These are phyloP conservation scores for Heritiera littoralis DNA, from an alignment of 345 rosid species.

Conservation along the genomic window DNA sequence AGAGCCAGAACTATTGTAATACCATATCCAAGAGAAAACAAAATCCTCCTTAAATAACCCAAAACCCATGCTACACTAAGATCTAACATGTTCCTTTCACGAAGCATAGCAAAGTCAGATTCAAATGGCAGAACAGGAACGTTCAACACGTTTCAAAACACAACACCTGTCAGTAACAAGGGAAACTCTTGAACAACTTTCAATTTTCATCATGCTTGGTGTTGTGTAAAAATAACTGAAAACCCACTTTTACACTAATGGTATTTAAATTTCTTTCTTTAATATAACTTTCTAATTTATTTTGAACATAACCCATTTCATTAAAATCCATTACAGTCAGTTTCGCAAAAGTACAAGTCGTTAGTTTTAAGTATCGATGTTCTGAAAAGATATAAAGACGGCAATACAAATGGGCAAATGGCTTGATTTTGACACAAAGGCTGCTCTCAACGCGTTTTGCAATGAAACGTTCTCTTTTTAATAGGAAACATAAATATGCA, in stretches of 20 bases:
- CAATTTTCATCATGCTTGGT: neutral
- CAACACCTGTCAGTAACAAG: neutral
- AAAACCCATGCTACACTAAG: neutral
- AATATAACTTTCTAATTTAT: neutral
- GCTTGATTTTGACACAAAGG: neutral
- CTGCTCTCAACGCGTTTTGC: neutral
- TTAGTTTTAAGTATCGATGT: neutral
- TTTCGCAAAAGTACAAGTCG: neutral
- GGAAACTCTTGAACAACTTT: neutral
- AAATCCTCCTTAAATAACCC: neutral
- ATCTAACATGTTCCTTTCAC: slow-evolving; percentile 8
- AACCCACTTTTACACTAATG: neutral
- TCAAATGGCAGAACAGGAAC: neutral
- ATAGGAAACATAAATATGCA: no score
- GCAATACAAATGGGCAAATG: neutral
- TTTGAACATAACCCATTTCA: neutral
- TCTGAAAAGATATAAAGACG: neutral
- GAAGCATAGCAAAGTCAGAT: neutral
- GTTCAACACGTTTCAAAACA: slow-evolving; percentile 14
- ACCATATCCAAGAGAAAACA: neutral
- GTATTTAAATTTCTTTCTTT: neutral
- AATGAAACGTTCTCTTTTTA: no score
- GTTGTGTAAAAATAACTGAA: slow-evolving; percentile 4
- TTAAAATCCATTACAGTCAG: neutral
- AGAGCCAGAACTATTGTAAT: neutral